Evolutionary conservation across 2,329 filamentous ascomycete genomes (phyloP).

Genomic region (Trichoderma lentiforme): DNA sequence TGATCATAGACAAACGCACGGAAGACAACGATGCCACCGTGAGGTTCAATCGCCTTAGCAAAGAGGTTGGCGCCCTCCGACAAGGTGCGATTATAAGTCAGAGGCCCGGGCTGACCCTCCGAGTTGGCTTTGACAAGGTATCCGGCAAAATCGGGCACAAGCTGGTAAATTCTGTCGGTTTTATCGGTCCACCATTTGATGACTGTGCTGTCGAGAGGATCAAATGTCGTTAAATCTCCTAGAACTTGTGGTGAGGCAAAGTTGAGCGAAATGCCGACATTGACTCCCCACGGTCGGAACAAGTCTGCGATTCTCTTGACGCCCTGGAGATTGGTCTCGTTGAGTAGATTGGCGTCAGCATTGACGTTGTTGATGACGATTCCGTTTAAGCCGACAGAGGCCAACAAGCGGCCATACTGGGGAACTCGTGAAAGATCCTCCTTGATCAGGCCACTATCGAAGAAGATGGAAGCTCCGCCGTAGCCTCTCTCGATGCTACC

Average conservation of each 20-base stretch:
- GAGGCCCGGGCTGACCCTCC: conserved; percentile 67
- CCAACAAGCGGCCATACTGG: conserved; percentile 63
- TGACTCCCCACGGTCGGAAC: conserved; percentile 65
- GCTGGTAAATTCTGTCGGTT: conserved; percentile 56
- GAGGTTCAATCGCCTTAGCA: conserved; percentile 53
- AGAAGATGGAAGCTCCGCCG: conserved; percentile 66
- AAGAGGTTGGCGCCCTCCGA: conserved; percentile 68
- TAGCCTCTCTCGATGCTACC: conserved; percentile 66
- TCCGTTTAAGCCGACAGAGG: conserved; percentile 64
- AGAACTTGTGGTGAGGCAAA: conserved; percentile 61
- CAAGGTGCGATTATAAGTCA: conserved; percentile 67
- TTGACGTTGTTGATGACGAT: conserved; percentile 72
- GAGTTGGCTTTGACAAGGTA: conserved; percentile 71
- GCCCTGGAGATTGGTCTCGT: conserved; percentile 55
- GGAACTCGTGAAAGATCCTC: conserved; percentile 57
- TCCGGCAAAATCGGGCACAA: conserved; percentile 64
- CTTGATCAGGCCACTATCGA: conserved; percentile 51
- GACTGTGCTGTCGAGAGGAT: conserved; percentile 60
- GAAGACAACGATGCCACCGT: conserved; percentile 65
- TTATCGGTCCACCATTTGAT: conserved; percentile 61
- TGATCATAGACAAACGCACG: conserved; percentile 67
- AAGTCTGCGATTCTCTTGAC: conserved; percentile 60
- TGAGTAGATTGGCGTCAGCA: conserved; percentile 58
- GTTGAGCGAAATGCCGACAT: conserved; percentile 63
- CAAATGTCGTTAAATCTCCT: conserved; percentile 55